A percentile compares a stretch with the other conserved stretches of the same genome.
Conservation (phyloP, 345 rosid species). For the Cardamine chenopodiifolia region DNA sequence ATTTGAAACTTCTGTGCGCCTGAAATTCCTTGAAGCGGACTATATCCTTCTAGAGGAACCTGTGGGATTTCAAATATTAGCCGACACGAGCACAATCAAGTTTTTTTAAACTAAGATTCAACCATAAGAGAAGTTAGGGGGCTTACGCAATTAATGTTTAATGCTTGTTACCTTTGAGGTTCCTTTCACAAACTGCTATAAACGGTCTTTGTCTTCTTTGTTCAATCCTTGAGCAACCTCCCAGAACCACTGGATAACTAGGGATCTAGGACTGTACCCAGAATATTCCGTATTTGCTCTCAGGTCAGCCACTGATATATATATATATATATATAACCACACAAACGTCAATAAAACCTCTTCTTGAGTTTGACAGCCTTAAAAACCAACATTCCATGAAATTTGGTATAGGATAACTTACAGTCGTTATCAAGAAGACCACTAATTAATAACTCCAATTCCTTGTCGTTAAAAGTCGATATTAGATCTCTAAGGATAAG, state of each 20-base stretch:
- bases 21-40: conserved; percentile 95
- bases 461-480: conserved; percentile 92
- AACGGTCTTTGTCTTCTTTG: conserved; percentile 96
- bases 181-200: conserved; percentile 95
- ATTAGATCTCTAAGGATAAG: conserved; percentile 75
- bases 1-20: conserved; percentile 95
- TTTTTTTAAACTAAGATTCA: background rate
- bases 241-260: conserved; percentile 99
- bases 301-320: conserved; percentile 80
- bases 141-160: background rate
- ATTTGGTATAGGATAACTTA: conserved; percentile 45
- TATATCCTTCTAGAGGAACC: conserved; percentile 98
- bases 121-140: background rate
- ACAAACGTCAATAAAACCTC: conserved; percentile 14
- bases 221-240: conserved; percentile 95
- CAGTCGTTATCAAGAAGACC: conserved; percentile 97
- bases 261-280: conserved; percentile 88
- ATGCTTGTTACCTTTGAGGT: conserved; percentile 75
- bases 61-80: conserved; percentile 33
- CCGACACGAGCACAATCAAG: background rate
- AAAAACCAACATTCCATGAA: background rate
- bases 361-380: background rate
- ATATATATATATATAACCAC: conserved; percentile 15
- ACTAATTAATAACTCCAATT: conserved; percentile 84
- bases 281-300: conserved; percentile 90